phyloP scores from a whole-genome alignment of 805 yeast species.

The Isabelozyma rhagii region DNA sequence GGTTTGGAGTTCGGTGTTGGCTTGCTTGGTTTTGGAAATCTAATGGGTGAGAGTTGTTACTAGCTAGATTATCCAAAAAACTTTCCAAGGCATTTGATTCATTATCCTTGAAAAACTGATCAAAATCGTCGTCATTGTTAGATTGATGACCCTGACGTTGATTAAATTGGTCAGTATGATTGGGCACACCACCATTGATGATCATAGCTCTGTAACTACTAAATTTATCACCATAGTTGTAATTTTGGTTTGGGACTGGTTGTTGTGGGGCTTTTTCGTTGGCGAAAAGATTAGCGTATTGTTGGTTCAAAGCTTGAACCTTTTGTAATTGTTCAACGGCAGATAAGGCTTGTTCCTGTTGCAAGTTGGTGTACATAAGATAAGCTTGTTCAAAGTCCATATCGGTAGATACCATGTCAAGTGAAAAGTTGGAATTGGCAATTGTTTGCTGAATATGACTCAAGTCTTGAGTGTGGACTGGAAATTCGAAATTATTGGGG shows the following conservation, averaged over 20 bases:
- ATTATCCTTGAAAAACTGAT: constrained; percentile 33
- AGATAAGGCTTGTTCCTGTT: constrained; percentile 32
- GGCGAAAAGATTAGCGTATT: constrained; percentile 6
- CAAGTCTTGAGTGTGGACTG: background rate
- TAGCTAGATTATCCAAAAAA: constrained; percentile 38
- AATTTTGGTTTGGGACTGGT: background rate
- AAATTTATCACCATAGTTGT: background rate
- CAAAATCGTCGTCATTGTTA: constrained; percentile 23
- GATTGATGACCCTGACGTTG: constrained; percentile 4
- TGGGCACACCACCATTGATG: background rate
- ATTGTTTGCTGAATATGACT: background rate
- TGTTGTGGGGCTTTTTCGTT: background rate
- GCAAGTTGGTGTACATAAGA: constrained; percentile 34
- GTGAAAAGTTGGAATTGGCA: constrained; percentile 4
- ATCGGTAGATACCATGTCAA: constrained; percentile 35
- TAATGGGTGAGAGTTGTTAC: constrained; percentile 22
- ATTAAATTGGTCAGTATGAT: background rate
- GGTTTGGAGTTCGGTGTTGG: constrained; percentile 4
- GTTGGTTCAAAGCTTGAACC: constrained; percentile 30
- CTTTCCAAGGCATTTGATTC: constrained; percentile 38
- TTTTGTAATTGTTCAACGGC: constrained; percentile 37
- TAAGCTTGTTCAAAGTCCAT: constrained; percentile 48
- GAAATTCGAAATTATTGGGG: background rate
- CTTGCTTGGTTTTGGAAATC: constrained; percentile 22
- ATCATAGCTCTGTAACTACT: constrained; percentile 1